phyloP scores from a whole-genome alignment of 495 filamentous ascomycete species.

The Trichocladium antarcticum region DNA sequence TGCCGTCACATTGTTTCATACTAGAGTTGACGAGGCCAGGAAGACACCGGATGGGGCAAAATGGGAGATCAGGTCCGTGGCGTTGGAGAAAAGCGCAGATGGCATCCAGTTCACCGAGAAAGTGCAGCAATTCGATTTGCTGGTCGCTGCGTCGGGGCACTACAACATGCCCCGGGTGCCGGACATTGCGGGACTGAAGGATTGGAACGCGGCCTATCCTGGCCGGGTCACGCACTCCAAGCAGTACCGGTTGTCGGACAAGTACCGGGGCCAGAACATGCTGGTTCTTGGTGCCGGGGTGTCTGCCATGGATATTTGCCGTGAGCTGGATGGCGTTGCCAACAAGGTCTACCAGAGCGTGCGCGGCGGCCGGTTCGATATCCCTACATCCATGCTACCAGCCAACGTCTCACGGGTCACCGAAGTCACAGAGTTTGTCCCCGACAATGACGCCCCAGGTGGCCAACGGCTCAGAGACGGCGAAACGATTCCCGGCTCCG shows the following conservation, averaged over 20 bases:
- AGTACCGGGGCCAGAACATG: conserved; percentile 40
- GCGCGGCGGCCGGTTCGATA: conserved; percentile 47
- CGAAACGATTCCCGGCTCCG: conserved; percentile 15
- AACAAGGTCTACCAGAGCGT: conserved; percentile 48
- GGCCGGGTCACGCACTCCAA: conserved; percentile 48
- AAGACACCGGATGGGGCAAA: conserved; percentile 31
- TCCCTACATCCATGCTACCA: conserved; percentile 39
- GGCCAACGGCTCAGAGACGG: background rate
- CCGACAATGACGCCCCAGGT: background rate
- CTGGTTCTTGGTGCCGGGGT: conserved; percentile 51
- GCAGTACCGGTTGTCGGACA: conserved; percentile 43
- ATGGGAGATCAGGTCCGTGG: conserved; percentile 43
- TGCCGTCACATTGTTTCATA: conserved; percentile 42
- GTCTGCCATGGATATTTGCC: conserved; percentile 50
- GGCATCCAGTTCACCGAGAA: conserved; percentile 5
- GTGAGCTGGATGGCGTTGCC: conserved; percentile 42
- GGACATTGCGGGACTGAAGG: conserved; percentile 42
- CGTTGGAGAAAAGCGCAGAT: conserved; percentile 20
- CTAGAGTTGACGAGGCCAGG: conserved; percentile 43
- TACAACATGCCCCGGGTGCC: conserved; percentile 49
- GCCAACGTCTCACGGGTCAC: conserved; percentile 38
- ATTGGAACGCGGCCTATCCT: conserved; percentile 44
- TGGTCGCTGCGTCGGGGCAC: conserved; percentile 49
- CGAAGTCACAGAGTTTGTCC: conserved; percentile 33
- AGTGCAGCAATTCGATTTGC: conserved; percentile 41